A percentile compares a stretch with the other conserved stretches of the same genome.
These are phyloP conservation scores for Forsythia suspensa DNA, from an alignment of 257 asterid species.

Conservation along the genomic window DNA sequence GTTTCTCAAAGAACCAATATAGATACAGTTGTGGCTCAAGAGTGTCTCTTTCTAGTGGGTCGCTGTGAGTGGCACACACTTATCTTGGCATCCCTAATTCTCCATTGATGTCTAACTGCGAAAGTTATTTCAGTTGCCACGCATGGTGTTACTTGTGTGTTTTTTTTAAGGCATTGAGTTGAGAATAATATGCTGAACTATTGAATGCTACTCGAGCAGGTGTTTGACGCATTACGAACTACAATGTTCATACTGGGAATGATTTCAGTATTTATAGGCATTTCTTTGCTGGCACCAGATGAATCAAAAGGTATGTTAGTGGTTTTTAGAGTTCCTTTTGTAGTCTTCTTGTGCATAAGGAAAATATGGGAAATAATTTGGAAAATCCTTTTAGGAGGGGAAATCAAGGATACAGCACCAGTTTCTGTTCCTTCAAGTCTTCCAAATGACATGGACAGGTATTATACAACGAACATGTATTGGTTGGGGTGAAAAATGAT, in stretches of 20 bases:
- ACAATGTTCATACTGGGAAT: conserved; percentile 93
- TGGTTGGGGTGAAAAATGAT: background rate
- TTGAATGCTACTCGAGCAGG: conserved; percentile 50
- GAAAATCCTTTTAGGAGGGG: conserved; percentile 55
- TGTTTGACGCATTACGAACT: conserved; percentile 79
- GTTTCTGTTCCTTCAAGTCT: conserved; percentile 52
- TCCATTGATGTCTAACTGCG: conserved; percentile 2
- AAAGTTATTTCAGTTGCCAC: background rate
- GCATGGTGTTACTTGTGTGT: background rate
- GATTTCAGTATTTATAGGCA: conserved; percentile 90
- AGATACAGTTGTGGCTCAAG: background rate
- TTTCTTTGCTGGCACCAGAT: conserved; percentile 94
- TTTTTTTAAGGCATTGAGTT: background rate
- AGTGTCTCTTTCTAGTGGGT: background rate
- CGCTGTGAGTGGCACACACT: background rate
- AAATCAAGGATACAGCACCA: conserved; percentile 58
- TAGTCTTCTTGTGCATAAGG: background rate
- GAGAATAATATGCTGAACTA: conserved; percentile 8
- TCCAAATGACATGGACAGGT: conserved; percentile 73
- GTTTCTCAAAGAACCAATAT: background rate
- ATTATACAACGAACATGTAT: conserved; percentile 2
- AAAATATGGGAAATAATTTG: conserved; percentile 21
- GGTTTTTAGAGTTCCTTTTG: background rate
- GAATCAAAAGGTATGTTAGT: conserved; percentile 72
- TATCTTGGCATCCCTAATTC: background rate